Evolutionary conservation across 225 moss, liverwort and hornwort species (phyloP), one percentile per base, ranked within the genome.

Genomic region (Straminergon stramineum): DNA sequence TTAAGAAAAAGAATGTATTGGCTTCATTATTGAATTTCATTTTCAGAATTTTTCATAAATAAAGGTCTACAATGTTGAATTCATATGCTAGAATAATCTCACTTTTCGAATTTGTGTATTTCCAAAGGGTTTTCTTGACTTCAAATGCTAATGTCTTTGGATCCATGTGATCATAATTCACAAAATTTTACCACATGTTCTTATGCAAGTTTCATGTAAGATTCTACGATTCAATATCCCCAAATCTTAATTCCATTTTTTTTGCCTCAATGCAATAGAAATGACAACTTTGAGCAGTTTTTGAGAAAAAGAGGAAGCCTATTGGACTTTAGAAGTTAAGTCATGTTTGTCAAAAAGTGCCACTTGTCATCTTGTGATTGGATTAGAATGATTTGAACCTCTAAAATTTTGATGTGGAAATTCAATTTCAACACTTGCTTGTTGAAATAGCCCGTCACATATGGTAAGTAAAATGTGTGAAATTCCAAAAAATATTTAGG

Each of bases 381-480:
- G 28, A 48, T 30, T 30, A 6, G 48, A 74, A 45, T 45, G 6
- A 28, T 28, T 1, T 10, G 3, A 45, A 6, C 10, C 11, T 31
- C 6, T 48, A 30, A 48, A 75, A 31, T 75, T 48, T 0, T 48
- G 4, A 30, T 3, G 1, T 48, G 3, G 1, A 31, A 48, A 28
- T 45, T 45, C 5, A 21, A 34, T 53, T 34, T 53, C 8, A 53
- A 77, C 2, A 53, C 2, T 5, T 14, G 1, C 20, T 22, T 35
- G 2, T 34, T 4, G 3, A 34, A 21, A 13, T 8, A 11, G 13
- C 7, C 2, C 7, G 1, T 75, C 12, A 20, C 2, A 0, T 13
- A 20, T 3, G 2, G 1, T 52, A 21, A 34, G 1, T 5, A 53
- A 77, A 53, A 21, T 52, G 4, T 34, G 2, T 1, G 20, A 32